Base-by-base conservation (phyloP, 805 yeast species). In the Monosporozyma siamensis region DNA sequence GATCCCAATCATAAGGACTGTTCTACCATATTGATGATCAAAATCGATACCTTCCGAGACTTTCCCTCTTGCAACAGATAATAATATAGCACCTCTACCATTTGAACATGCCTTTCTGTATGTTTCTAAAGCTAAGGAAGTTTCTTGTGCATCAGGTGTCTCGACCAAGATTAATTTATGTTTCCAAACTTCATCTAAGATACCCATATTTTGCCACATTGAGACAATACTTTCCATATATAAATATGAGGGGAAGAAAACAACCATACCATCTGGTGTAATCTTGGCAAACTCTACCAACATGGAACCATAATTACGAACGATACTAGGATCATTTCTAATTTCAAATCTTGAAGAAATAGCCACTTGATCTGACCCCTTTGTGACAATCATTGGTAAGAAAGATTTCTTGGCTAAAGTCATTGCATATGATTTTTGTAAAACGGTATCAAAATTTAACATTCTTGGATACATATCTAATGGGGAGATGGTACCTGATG, bases 161-260 rank as follows among this genome's bases (percentile, higher is more conserved):
- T 92, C 99, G 12, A 94, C 97, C 25, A 92, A 67, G 50, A 92
- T 90, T 51, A 92, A 70, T 60, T 92, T 92, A 60, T 92, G 88
- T 61, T 92, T 89, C 98, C 98, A 92, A 8, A 92, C 97, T 63
- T 92, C 97, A 61, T 92, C 99, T 53, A 92, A 65, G 34, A 92
- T 89, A 40, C 97, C 97, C 97, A 92, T 92, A 11, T 81, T 82
- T 66, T 92, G 98, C 99, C 99, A 92, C 85, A 87, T 89, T 1
- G 96, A 86, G 34, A 92, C 90, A 54, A 92, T 92, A 54, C 95
- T 84, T 63, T 92, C 99, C 98, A 92, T 92, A 62, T 92, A 94
- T 30, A 92, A 70, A 69, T 92, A 92, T 1, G 95, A 84, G 0
- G 99, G 99, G 66, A 92, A 92, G 68, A 92, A 92, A 31, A 92